Conservation (phyloP, 441 rosid genomes). For the Pelargonium cotyledonis region DNA sequence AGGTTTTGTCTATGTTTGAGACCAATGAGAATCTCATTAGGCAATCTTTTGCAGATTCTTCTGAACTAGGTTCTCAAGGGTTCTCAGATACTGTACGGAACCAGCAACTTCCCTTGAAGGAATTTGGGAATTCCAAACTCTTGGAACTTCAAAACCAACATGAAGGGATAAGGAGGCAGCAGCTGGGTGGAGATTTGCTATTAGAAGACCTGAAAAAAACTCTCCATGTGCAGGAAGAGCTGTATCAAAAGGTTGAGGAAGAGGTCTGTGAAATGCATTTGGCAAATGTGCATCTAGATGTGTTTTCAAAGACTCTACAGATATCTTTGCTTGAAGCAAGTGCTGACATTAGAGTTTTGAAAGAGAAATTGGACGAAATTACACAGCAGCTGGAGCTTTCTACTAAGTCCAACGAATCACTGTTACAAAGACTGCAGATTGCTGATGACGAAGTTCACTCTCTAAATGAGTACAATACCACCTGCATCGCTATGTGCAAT, state of each 20-base stretch:
- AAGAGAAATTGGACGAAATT: constrained; percentile 47
- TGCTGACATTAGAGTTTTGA: constrained; percentile 40
- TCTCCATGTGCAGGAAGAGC: constrained; percentile 74
- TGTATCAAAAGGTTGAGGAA: constrained; percentile 74
- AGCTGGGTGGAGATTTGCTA: constrained; percentile 63
- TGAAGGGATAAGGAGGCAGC: constrained; percentile 44
- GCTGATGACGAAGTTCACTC: constrained; percentile 63
- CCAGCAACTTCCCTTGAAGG: constrained; percentile 35
- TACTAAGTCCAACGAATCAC: constrained; percentile 49
- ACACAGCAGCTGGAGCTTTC: constrained; percentile 63
- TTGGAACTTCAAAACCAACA: constrained; percentile 39
- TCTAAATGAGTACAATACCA: constrained; percentile 50
- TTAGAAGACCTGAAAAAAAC: constrained; percentile 71
- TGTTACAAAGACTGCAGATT: constrained; percentile 57
- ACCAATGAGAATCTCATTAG: constrained; percentile 83
- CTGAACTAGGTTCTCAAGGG: constrained; percentile 35
- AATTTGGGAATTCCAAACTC: constrained; percentile 31
- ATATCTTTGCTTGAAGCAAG: constrained; percentile 62
- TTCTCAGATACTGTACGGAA: constrained; percentile 27
- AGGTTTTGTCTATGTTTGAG: constrained; percentile 89
- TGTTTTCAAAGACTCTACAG: constrained; percentile 64
- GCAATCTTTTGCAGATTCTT: constrained; percentile 67
- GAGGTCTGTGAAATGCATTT: constrained; percentile 76
- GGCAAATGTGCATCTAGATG: constrained; percentile 64
- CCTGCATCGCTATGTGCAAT: constrained; percentile 49